phyloP scores from a whole-genome alignment of 257 asterid genomes.

The Buddleja alternifolia region DNA sequence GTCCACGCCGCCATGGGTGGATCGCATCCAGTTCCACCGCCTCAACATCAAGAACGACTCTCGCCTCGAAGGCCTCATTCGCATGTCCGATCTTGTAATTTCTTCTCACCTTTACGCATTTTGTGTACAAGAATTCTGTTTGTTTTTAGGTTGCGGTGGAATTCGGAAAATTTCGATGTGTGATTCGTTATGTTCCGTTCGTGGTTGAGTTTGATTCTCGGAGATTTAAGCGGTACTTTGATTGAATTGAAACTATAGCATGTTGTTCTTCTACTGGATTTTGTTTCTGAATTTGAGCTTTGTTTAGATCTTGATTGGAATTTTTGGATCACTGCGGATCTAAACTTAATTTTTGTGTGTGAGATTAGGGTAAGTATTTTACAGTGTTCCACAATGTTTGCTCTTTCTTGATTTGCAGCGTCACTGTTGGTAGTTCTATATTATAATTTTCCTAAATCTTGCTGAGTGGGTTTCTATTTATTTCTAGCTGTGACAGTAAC shows the following conservation, averaged over 20 bases:
- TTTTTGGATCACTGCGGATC: constrained; percentile 21
- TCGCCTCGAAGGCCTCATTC: constrained; percentile 62
- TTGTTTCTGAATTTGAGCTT: constrained; percentile 17
- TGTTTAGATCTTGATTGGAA: constrained; percentile 28
- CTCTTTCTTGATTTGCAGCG: neutral
- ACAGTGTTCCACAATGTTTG: neutral
- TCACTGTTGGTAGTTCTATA: neutral
- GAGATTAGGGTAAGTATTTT: neutral
- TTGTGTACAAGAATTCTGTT: no score
- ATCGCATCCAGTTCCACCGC: constrained; percentile 58
- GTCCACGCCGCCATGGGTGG: constrained; percentile 32
- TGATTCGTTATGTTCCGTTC: neutral
- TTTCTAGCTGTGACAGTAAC: neutral
- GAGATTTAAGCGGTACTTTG: no score
- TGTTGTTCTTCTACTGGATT: constrained; percentile 9
- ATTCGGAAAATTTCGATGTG: neutral
- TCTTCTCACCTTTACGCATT: neutral
- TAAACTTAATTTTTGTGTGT: constrained; percentile 16
- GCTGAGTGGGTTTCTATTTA: constrained; percentile 5
- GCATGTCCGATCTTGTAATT: constrained; percentile 59
- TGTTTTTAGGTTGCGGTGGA: neutral
- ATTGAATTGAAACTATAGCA: constrained; percentile 10
- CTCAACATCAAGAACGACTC: constrained; percentile 61
- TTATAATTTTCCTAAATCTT: neutral
- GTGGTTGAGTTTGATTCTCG: no score